Evolutionary conservation across 208 protist species (phyloP).

Genomic region (Leishmania turanica): DNA sequence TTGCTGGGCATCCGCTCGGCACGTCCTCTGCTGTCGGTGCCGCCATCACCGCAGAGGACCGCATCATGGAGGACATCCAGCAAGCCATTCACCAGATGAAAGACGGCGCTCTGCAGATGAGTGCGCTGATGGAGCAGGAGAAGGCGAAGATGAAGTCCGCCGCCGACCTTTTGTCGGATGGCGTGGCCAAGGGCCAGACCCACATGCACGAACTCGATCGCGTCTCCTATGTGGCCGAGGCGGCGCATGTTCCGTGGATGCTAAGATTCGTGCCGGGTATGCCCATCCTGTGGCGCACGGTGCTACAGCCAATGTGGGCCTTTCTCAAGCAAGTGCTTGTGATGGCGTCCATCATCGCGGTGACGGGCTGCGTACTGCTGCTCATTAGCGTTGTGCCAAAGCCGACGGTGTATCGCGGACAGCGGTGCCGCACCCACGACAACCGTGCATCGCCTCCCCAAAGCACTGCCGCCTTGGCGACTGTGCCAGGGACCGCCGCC

Average conservation of each 20-base stretch:
- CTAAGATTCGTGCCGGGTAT: slow-evolving; percentile 46
- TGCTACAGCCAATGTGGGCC: slow-evolving; percentile 66
- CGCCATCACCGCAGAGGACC: slow-evolving; percentile 32
- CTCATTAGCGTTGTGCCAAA: slow-evolving; percentile 52
- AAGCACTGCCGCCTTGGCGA: background rate
- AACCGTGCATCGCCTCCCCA: background rate
- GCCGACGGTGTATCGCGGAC: slow-evolving; percentile 24
- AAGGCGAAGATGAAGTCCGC: slow-evolving; percentile 37
- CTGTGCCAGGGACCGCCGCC: background rate
- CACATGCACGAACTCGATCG: slow-evolving; percentile 37
- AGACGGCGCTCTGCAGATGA: slow-evolving; percentile 56
- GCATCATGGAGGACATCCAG: slow-evolving; percentile 58
- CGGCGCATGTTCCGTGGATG: slow-evolving; percentile 18
- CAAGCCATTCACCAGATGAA: slow-evolving; percentile 59
- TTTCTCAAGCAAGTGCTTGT: slow-evolving; percentile 54
- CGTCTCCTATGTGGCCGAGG: slow-evolving; percentile 22
- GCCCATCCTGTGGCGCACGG: slow-evolving; percentile 46
- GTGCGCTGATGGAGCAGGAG: slow-evolving; percentile 62
- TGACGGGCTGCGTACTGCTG: slow-evolving; percentile 38
- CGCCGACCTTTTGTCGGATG: slow-evolving; percentile 47
- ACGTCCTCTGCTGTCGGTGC: background rate
- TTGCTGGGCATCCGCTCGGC: background rate
- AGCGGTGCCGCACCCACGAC: background rate
- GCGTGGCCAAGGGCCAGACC: slow-evolving; percentile 37
- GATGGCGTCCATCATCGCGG: slow-evolving; percentile 39